Conservation (phyloP, 2,329 filamentous ascomycete species). For the Talaromyces sp. region DNA sequence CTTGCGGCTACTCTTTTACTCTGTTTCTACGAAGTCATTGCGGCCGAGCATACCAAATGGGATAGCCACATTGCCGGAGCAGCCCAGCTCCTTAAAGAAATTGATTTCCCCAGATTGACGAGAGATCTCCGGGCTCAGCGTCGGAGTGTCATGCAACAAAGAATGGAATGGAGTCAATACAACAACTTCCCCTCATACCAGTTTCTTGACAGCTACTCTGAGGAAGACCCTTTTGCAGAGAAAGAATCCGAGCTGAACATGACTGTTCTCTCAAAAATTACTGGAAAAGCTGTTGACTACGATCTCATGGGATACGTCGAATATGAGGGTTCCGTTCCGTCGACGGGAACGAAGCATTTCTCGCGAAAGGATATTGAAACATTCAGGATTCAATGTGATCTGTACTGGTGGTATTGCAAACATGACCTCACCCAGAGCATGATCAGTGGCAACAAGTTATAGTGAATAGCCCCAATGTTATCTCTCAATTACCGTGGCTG, state of each 20-base stretch:
- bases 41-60: constrained; percentile 92
- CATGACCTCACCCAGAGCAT: constrained; percentile 91
- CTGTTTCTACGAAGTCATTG: constrained; percentile 90
- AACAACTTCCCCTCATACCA: background rate
- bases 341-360: constrained; percentile 27
- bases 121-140: constrained; percentile 62
- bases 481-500: background rate
- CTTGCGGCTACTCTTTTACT: constrained; percentile 83
- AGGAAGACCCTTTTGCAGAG: constrained; percentile 38
- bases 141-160: constrained; percentile 37
- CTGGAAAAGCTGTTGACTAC: constrained; percentile 54
- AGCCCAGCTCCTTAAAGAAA: constrained; percentile 73
- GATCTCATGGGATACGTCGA: constrained; percentile 52
- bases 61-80: constrained; percentile 85
- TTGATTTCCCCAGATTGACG: constrained; percentile 70
- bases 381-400: constrained; percentile 74
- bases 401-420: constrained; percentile 95
- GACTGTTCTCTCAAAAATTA: constrained; percentile 51
- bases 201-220: constrained; percentile 16
- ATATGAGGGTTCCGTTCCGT: constrained; percentile 13
- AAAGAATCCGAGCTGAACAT: constrained; percentile 49
- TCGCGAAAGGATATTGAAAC: constrained; percentile 62
- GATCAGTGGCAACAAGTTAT: constrained; percentile 73
- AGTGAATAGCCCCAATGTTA: constrained; percentile 50
- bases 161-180: constrained; percentile 21